Base-by-base conservation (phyloP, 495 filamentous ascomycete species). In the Daldinia concentrica region DNA sequence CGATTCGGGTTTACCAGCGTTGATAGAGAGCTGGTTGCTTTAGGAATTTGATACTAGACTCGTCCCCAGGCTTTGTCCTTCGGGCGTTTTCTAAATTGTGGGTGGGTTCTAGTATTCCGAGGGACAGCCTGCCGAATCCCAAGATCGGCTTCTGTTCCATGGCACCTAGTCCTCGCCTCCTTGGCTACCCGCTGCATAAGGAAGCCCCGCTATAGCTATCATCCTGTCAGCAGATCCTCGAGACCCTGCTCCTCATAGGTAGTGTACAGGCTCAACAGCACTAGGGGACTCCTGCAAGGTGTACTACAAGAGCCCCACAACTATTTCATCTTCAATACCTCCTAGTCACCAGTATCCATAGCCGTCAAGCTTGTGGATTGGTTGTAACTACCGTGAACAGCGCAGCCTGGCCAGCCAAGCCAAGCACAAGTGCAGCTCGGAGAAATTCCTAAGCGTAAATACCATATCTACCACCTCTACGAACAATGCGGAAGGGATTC, bases 151-250 rank as follows among this genome's bases (percentile, higher is more conserved):
- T 71, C 72, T 74, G 57, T 70, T 62, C 68, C 36, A 64, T 62
- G 68, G 59, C 68, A 76, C 56, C 58, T 64, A 69, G 62, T 59
- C 60, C 37, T 74, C 66, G 45, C 45, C 66, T 74, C 52, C 57
- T 69, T 62, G 66, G 73, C 64, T 71, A 75, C 63, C 64, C 66
- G 69, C 67, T 69, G 74, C 71, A 73, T 68, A 64, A 74, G 55
- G 58, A 69, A 65, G 74, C 74, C 76, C 76, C 72, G 72, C 76
- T 69, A 73, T 70, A 76, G 69, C 72, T 72, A 76, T 68, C 66
- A 77, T 75, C 76, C 76, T 66, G 71, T 77, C 76, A 78, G 74
- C 74, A 78, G 76, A 77, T 76, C 76, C 66, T 76, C 54, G 30
- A 73, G 62, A 68, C 69, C 69, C 70, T 72, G 72, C 56, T 74